Conservation (phyloP, 768 basidiomycete species). For the Tephrocybe sp. region DNA sequence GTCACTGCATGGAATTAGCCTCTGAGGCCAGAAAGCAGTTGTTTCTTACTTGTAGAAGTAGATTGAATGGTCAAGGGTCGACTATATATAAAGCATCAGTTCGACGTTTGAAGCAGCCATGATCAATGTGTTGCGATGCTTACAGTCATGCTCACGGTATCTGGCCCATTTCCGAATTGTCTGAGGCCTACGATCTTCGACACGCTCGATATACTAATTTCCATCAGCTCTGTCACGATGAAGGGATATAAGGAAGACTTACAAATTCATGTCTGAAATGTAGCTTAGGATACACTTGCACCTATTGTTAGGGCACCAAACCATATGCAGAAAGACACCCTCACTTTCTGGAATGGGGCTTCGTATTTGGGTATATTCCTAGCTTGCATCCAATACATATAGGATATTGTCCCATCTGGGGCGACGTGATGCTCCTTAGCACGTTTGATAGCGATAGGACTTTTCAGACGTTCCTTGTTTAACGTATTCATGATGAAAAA, state of each 20-base stretch:
- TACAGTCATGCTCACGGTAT: constrained; percentile 61
- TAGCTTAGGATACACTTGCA: constrained; percentile 75
- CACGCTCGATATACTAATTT: constrained; percentile 55
- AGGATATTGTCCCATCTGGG: constrained; percentile 47
- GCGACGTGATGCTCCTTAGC: constrained; percentile 43
- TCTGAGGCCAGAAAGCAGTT: not conserved
- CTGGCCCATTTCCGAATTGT: constrained; percentile 46
- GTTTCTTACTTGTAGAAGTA: constrained; percentile 70
- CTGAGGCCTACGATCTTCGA: constrained; percentile 54
- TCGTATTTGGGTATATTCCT: constrained; percentile 65
- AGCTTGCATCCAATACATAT: constrained; percentile 83
- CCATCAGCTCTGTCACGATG: constrained; percentile 4
- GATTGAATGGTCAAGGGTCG: constrained; percentile 77
- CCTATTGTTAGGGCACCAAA: not conserved
- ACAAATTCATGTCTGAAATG: constrained; percentile 81
- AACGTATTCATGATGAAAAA: not conserved
- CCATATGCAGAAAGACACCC: not conserved
- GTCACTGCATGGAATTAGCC: constrained; percentile 43
- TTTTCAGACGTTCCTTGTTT: constrained; percentile 59
- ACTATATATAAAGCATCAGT: constrained; percentile 34
- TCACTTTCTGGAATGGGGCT: constrained; percentile 75
- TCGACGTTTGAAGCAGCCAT: constrained; percentile 2
- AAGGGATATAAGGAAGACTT: constrained; percentile 23
- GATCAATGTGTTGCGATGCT: constrained; percentile 29
- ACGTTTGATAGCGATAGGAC: constrained; percentile 67